A percentile compares a stretch with the other conserved stretches of the same genome.
Conservation (phyloP, 768 basidiomycete genomes). For the Mycena indigotica region DNA sequence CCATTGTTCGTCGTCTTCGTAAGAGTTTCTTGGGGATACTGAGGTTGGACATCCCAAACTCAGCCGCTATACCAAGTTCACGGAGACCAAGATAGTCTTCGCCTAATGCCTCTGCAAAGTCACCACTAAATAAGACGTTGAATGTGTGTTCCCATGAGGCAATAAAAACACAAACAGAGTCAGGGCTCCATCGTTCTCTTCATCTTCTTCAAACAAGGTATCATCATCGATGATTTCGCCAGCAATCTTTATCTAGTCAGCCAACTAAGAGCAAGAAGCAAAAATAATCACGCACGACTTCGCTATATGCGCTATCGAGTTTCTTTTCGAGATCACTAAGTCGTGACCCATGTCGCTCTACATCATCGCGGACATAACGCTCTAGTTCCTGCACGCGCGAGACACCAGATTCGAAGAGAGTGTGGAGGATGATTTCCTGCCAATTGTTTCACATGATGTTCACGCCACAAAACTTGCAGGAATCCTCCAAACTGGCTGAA, state of each 20-base stretch:
- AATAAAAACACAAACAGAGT: slow-evolving; percentile 44
- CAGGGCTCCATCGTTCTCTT: slow-evolving; percentile 60
- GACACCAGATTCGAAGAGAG: slow-evolving; percentile 86
- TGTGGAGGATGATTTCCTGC: slow-evolving; percentile 94
- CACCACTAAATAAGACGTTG: slow-evolving; percentile 53
- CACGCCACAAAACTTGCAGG: too few relatives aligned
- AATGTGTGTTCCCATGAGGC: neutral
- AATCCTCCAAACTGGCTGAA: too few relatives aligned
- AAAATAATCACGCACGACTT: slow-evolving; percentile 55
- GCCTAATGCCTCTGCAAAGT: slow-evolving; percentile 84
- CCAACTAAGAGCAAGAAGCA: neutral
- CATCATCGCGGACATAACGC: slow-evolving; percentile 85
- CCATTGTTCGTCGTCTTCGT: slow-evolving; percentile 48
- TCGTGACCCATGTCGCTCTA: slow-evolving; percentile 78
- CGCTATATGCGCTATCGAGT: slow-evolving; percentile 79
- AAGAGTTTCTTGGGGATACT: slow-evolving; percentile 78
- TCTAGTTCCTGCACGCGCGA: slow-evolving; percentile 80
- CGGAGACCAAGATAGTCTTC: slow-evolving; percentile 92
- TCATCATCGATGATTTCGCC: slow-evolving; percentile 61
- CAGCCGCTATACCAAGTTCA: slow-evolving; percentile 85
- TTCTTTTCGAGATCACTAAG: slow-evolving; percentile 84
- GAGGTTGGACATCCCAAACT: slow-evolving; percentile 77
- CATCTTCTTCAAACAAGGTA: slow-evolving; percentile 64
- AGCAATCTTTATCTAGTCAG: slow-evolving; percentile 39
- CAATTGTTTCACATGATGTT: too few relatives aligned